A percentile compares a stretch with the other conserved stretches of the same genome.
These are phyloP conservation scores for Colletotrichum tanaceti DNA, from an alignment of 2,329 filamentous ascomycete species.

Conservation along the genomic window DNA sequence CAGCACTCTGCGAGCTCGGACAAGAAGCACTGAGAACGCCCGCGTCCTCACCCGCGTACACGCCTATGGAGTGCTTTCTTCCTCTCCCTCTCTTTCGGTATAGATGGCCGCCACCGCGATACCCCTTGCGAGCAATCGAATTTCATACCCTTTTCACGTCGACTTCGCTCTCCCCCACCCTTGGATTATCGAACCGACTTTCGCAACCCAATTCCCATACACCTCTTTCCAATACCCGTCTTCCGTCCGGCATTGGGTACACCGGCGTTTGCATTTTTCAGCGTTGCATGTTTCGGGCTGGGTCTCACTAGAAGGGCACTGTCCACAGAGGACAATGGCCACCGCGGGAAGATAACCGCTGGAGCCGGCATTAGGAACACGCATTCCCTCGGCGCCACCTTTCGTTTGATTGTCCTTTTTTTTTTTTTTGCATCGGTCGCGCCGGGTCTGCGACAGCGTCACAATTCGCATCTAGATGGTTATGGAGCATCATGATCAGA, in stretches of 20 bases:
- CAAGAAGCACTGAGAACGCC: slow-evolving; percentile 37
- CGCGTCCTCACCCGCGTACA: too few relatives aligned
- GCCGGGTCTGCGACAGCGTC: slow-evolving; percentile 32
- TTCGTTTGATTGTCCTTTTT: slow-evolving; percentile 36
- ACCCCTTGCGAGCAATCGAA: slow-evolving; percentile 38
- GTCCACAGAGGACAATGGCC: slow-evolving; percentile 27
- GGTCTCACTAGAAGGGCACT: slow-evolving; percentile 30
- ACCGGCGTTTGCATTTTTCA: slow-evolving; percentile 35
- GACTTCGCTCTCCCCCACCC: not conserved
- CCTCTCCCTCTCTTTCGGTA: slow-evolving; percentile 19
- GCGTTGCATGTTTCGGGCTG: slow-evolving; percentile 37
- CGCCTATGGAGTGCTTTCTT: not conserved
- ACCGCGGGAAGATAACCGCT: slow-evolving; percentile 19
- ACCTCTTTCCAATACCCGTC: slow-evolving; percentile 26
- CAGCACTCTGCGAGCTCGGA: slow-evolving; percentile 35
- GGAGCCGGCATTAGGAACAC: slow-evolving; percentile 11
- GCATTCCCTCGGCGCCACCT: slow-evolving; percentile 22
- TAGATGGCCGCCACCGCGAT: slow-evolving; percentile 36
- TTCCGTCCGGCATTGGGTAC: slow-evolving; percentile 35
- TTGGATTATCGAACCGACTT: slow-evolving; percentile 22
- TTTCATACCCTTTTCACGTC: slow-evolving; percentile 39
- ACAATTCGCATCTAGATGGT: slow-evolving; percentile 37
- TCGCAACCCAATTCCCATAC: slow-evolving; percentile 8
- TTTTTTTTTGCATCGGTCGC: slow-evolving; percentile 34
- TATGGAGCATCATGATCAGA: slow-evolving; percentile 29